Base-by-base conservation (phyloP, 2,329 filamentous ascomycete genomes). In the Ceratocystis destructans region DNA sequence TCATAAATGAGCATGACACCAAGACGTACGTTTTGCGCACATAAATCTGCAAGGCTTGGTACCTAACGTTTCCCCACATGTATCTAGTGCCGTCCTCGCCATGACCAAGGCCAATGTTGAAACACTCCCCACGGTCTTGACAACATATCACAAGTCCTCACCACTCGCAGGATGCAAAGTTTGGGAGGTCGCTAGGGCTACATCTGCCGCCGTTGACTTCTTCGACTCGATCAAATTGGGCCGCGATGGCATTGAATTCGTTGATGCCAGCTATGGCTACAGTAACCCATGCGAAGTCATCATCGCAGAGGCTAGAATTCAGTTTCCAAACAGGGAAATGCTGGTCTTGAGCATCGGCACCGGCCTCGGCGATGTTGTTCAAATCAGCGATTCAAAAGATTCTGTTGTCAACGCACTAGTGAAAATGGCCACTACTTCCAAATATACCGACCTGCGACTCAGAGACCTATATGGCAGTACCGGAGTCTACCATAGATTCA, bases 231-330 rank as follows among this genome's bases (percentile, higher is more conserved):
- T 73, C 41, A 65, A 69, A 31, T 8, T 73, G 7, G 72, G 72
- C 31, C 69, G 71, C 10, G 70, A 73, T 15, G 67, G 64, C 4
- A 66, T 72, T 1, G 31, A 33, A 33, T 74, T 72, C 46, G 69
- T 75, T 28, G 73, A 74, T 57, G 72, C 71, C 1, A 73, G 69
- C 0, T 71, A 74, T 22, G 72, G 72, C 1, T 69, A 72, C 46
- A 75, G 74, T 64, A 75, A 75, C 55, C 73, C 74, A 22, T 71
- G 70, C 57, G 69, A 73, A 25, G 68, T 72, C 1, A 68, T 75
- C 12, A 70, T 74, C 7, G 63, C 69, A 3, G 73, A 74, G 64
- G 73, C 73, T 5, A 45, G 66, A 50, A 61, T 48, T 1, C 68
- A 71, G 57, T 74, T 72, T 50, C 72, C 71, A 15, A 55, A 10